Percentiles rank a stretch among this genome's conserved stretches.
Evolutionary conservation across 179 eudicot species (phyloP).

Genomic region (Patellifolia procumbens): DNA sequence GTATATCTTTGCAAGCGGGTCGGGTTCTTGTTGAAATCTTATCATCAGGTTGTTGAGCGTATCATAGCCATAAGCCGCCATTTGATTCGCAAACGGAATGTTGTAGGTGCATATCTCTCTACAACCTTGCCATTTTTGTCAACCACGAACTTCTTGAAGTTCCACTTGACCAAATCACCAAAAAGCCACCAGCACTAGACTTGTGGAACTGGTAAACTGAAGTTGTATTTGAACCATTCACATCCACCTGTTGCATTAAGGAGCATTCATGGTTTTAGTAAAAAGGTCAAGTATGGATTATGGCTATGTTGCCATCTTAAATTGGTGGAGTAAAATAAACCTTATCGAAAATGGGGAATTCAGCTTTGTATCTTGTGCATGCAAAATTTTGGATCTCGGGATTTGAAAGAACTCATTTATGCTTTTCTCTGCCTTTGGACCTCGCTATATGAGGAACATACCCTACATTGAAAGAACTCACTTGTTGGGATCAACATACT

Average conservation of each 20-base stretch:
- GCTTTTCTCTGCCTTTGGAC: too few species aligned
- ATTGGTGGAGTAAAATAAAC: conserved; percentile 30
- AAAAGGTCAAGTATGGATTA: not conserved
- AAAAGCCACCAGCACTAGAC: conserved; percentile 80
- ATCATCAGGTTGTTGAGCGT: too few species aligned
- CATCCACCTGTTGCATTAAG: conserved; percentile 63
- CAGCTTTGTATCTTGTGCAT: conserved; percentile 86
- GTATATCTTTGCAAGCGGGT: too few species aligned
- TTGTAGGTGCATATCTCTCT: conserved; percentile 90
- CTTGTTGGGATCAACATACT: too few species aligned
- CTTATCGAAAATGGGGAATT: conserved; percentile 94
- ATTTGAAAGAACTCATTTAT: too few species aligned
- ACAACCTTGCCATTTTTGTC: conserved; percentile 89
- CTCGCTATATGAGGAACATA: too few species aligned
- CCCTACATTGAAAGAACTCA: too few species aligned
- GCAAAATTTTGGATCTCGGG: conserved; percentile 84
- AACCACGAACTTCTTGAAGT: conserved; percentile 90
- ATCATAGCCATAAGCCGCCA: too few species aligned
- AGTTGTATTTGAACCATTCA: too few species aligned
- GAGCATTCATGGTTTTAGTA: conserved; percentile 12
- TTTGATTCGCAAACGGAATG: conserved; percentile 85
- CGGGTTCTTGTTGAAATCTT: too few species aligned
- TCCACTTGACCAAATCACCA: conserved; percentile 90
- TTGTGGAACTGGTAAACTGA: conserved; percentile 91
- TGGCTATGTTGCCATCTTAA: not conserved